Evolutionary conservation across 2,329 filamentous ascomycete genomes (phyloP).

Genomic region (Thermomyces lanuginosus): DNA sequence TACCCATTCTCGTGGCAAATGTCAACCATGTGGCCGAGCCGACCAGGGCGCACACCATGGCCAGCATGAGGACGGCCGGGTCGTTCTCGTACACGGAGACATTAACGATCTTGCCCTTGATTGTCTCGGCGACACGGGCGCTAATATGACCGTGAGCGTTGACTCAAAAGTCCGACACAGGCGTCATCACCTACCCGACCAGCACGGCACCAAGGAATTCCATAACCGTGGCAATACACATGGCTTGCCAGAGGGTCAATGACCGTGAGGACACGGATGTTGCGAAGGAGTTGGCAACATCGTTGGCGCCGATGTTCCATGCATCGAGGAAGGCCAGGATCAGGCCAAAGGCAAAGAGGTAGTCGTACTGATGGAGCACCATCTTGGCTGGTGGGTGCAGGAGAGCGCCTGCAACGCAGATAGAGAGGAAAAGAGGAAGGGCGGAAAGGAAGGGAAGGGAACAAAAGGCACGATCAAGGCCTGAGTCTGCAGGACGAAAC

Average conservation of each 20-base stretch:
- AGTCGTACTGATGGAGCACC: constrained; percentile 47
- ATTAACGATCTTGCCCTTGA: constrained; percentile 64
- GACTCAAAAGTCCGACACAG: constrained; percentile 52
- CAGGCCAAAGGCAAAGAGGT: constrained; percentile 60
- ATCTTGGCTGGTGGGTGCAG: constrained; percentile 27
- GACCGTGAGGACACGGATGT: constrained; percentile 69
- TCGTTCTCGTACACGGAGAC: constrained; percentile 41
- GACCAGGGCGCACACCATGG: constrained; percentile 47
- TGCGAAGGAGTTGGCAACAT: constrained; percentile 73
- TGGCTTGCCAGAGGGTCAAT: constrained; percentile 5
- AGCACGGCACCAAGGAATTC: constrained; percentile 29
- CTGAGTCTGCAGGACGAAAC: too few species aligned
- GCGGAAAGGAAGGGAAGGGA: too few species aligned
- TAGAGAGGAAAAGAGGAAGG: too few species aligned
- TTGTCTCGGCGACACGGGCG: constrained; percentile 51
- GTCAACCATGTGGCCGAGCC: constrained; percentile 58
- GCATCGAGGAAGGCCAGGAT: constrained; percentile 61
- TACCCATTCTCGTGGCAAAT: constrained; percentile 61
- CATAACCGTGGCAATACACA: constrained; percentile 5
- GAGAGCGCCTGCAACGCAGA: too few species aligned
- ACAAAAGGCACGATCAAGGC: too few species aligned
- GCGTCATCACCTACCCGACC: constrained; percentile 52
- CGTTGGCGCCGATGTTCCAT: constrained; percentile 66
- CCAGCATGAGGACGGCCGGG: constrained; percentile 51
- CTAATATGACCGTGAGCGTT: constrained; percentile 49